Evolutionary conservation across 768 basidiomycete species (phyloP).

Genomic region (Imleria badia): DNA sequence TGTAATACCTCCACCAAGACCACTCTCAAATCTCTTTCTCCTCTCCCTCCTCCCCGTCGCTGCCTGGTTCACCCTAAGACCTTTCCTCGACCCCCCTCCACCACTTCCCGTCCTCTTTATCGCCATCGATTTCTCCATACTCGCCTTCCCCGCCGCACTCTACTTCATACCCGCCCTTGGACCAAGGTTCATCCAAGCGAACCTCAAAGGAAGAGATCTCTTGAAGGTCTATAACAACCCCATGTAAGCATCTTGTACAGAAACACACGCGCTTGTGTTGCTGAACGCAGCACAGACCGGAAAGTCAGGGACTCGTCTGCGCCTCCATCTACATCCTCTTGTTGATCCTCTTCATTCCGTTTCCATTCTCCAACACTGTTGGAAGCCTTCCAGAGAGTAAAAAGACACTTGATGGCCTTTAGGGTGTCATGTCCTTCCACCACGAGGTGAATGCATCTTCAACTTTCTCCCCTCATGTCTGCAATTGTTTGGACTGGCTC

Average conservation of each 20-base stretch:
- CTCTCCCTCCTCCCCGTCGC: conserved; percentile 65
- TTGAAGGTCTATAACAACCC: conserved; percentile 76
- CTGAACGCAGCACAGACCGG: conserved; percentile 62
- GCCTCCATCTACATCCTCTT: conserved; percentile 86
- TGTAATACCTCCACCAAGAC: too few species aligned
- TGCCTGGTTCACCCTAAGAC: conserved; percentile 69
- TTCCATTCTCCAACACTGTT: conserved; percentile 82
- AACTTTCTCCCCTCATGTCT: conserved; percentile 95
- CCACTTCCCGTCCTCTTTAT: conserved; percentile 72
- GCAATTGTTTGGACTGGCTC: conserved; percentile 90
- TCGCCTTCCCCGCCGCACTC: conserved; percentile 76
- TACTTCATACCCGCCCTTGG: conserved; percentile 84
- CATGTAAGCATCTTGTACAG: conserved; percentile 51
- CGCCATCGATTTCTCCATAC: conserved; percentile 78
- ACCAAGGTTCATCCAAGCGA: conserved; percentile 74
- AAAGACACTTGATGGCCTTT: conserved; percentile 46
- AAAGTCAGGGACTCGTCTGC: conserved; percentile 89
- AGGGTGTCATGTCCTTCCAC: conserved; percentile 58
- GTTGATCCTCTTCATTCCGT: conserved; percentile 91
- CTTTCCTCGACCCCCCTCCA: conserved; percentile 67
- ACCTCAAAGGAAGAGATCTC: conserved; percentile 83
- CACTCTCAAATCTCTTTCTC: conserved; percentile 51
- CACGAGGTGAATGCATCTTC: conserved; percentile 71
- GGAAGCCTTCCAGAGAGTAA: conserved; percentile 42
- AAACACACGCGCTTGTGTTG: not conserved